Conservation (phyloP, 306 rosid species). For the Cicer yamashitae region DNA sequence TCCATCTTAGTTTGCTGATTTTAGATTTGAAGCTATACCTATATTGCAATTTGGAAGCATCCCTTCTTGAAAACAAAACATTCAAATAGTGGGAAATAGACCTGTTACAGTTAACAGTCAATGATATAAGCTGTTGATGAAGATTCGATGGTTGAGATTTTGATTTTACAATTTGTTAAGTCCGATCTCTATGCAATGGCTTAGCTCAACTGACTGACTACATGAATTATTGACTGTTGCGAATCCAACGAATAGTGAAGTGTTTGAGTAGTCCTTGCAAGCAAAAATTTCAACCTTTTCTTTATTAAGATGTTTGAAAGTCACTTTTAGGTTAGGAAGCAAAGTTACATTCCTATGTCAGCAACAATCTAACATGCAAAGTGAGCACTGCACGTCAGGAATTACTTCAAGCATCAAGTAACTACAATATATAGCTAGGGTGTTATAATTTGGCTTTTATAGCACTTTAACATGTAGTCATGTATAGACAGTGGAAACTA, state of each 20-base stretch:
- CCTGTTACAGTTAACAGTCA: no score
- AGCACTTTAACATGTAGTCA: constrained; percentile 35
- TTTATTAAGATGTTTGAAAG: constrained; percentile 24
- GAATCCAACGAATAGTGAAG: neutral
- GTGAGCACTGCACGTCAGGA: constrained; percentile 39
- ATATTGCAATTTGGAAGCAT: constrained; percentile 17
- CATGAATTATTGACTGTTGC: neutral
- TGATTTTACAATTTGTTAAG: neutral
- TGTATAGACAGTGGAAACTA: constrained; percentile 41
- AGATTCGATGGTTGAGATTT: neutral
- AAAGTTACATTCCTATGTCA: constrained; percentile 14
- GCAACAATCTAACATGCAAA: constrained; percentile 28
- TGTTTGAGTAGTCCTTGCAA: constrained; percentile 1
- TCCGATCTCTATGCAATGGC: neutral
- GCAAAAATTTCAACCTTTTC: neutral
- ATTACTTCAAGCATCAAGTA: constrained; percentile 52
- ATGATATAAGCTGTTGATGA: neutral
- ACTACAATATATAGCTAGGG: constrained; percentile 19
- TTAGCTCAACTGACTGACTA: neutral
- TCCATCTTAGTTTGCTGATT: neutral
- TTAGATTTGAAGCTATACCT: constrained; percentile 26
- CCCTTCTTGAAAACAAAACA: constrained; percentile 3
- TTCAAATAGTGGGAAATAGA: neutral
- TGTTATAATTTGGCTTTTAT: constrained; percentile 32
- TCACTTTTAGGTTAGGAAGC: constrained; percentile 25